phyloP scores from a whole-genome alignment of 257 asterid genomes.

The Orobanche coerulescens region DNA sequence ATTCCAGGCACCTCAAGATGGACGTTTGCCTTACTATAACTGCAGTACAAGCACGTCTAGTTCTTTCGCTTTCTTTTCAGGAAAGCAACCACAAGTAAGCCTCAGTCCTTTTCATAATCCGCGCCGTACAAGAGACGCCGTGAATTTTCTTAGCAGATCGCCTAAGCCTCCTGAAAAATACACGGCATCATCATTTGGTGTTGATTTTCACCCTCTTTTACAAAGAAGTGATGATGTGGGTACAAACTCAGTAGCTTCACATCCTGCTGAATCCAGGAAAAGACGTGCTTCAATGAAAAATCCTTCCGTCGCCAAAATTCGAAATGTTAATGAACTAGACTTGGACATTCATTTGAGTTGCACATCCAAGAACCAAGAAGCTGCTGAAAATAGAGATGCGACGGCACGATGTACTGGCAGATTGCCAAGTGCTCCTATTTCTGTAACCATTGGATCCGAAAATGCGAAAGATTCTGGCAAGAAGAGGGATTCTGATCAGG shows the following conservation, averaged over 20 bases:
- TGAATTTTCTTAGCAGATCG: slow-evolving; percentile 53
- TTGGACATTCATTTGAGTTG: slow-evolving; percentile 62
- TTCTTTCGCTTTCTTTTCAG: slow-evolving; percentile 50
- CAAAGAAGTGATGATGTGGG: slow-evolving; percentile 49
- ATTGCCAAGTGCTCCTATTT: slow-evolving; percentile 23
- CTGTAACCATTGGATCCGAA: slow-evolving; percentile 21
- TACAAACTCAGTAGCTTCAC: slow-evolving; percentile 27
- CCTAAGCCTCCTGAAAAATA: slow-evolving; percentile 41
- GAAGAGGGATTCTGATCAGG: slow-evolving; percentile 6
- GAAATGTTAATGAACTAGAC: slow-evolving; percentile 52
- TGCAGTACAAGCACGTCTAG: slow-evolving; percentile 32
- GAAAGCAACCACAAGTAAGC: slow-evolving; percentile 64
- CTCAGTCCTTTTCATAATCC: slow-evolving; percentile 73
- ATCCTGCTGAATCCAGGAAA: too few relatives aligned
- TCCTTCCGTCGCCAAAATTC: too few relatives aligned
- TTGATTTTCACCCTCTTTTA: slow-evolving; percentile 84
- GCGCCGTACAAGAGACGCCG: slow-evolving; percentile 54
- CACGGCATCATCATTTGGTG: slow-evolving; percentile 29
- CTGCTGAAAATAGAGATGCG: slow-evolving; percentile 25
- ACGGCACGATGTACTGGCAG: too few relatives aligned
- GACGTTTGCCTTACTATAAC: slow-evolving; percentile 42
- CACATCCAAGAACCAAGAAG: slow-evolving; percentile 41
- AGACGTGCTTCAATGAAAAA: too few relatives aligned
- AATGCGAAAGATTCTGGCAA: slow-evolving; percentile 21
- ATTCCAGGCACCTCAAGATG: slow-evolving; percentile 64